Base-by-base conservation (phyloP, 1,284 basidiomycete species). In the Ustilago crameri region DNA sequence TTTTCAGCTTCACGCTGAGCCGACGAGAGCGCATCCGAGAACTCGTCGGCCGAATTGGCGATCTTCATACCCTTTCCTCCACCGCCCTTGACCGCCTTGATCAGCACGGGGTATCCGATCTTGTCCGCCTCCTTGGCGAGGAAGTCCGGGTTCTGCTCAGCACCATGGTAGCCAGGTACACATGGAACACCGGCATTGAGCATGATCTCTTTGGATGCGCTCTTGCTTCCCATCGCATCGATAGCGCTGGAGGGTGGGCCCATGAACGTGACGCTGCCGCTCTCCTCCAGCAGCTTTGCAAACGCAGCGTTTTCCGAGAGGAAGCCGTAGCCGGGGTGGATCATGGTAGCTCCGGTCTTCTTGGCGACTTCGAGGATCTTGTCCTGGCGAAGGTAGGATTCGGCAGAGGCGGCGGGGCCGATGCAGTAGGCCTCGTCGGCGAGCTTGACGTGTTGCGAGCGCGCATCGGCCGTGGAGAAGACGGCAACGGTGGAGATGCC, bases 401-500 rank as follows among this genome's bases (percentile, higher is more conserved):
- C 90, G 0, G 90, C 84, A 0, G 92, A 93, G 0, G 90, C 90
- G 1, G 94, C 91, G 17, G 93, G 92, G 0, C 95, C 94, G 50
- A 97, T 93, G 75, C 91, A 92, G 81, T 93, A 95, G 5, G 94
- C 93, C 81, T 97, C 94, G 80, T 97, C 94, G n/a, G 95, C 94
- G 90, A 93, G 52, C 41, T 60, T 43, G 18, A 78, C 93, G 84
- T 95, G 93, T 54, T 93, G 84, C 0, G 91, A 88, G 71, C 89
- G 86, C 24, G 87, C 87, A 75, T 97, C 94, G 9, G 89, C 92
- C 47, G 93, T 91, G 55, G 91, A 93, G 82, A 91, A 96, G 27
- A 96, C 91, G 1, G 93, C 93, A 17, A 96, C 92, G 0, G 91
- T 93, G 86, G 88, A 89, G 78, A 96, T 90, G 1, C 93, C 93